Evolutionary conservation across 2,329 filamentous ascomycete species (phyloP).

Genomic region (Aspergillus sp.): DNA sequence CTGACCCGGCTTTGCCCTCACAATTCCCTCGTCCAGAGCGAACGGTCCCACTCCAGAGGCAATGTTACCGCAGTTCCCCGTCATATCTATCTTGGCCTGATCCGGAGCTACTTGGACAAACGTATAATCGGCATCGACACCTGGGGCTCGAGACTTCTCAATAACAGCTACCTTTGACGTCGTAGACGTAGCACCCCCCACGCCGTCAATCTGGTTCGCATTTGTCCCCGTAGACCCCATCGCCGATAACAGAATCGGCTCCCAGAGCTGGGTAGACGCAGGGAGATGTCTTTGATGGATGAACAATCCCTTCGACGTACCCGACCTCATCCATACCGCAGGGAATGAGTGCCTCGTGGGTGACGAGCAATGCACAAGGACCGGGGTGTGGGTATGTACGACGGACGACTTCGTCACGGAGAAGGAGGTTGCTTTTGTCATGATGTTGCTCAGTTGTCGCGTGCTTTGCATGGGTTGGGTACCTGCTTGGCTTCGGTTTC

Average conservation of each 20-base stretch:
- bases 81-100: conserved; percentile 58
- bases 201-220: conserved; percentile 63
- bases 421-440: too few species aligned
- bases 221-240: conserved; percentile 31
- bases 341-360: conserved; percentile 19
- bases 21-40: conserved; percentile 55
- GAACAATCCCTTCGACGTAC: conserved; percentile 43
- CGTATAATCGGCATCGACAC: conserved; percentile 64
- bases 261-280: conserved; percentile 24
- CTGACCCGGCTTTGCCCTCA: neutral
- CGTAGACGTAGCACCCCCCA: conserved; percentile 65
- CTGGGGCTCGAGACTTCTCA: conserved; percentile 45
- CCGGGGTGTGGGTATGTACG: too few species aligned
- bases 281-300: conserved; percentile 36
- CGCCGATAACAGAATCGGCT: conserved; percentile 28
- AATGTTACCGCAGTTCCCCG: conserved; percentile 72
- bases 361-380: too few species aligned
- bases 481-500: too few species aligned
- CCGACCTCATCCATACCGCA: conserved; percentile 40
- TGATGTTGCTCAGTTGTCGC: too few species aligned
- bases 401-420: too few species aligned
- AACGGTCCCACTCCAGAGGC: conserved; percentile 63
- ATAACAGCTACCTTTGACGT: conserved; percentile 69
- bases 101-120: conserved; percentile 67
- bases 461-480: too few species aligned